phyloP scores from a whole-genome alignment of 2,329 filamentous ascomycete species.

The Exserohilum turcica region DNA sequence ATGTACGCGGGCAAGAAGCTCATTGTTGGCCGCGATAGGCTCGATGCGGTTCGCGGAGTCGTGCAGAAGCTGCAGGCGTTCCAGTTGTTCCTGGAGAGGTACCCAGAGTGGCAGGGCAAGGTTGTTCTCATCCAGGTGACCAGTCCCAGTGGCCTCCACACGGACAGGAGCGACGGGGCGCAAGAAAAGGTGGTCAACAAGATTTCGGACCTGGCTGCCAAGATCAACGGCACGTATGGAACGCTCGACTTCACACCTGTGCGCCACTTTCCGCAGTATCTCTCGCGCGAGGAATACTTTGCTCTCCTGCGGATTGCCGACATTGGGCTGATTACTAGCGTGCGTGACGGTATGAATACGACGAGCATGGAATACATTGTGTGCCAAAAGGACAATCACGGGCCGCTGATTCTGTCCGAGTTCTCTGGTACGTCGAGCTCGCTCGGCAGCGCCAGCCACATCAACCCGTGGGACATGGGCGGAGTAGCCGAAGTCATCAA shows the following conservation, averaged over 20 bases:
- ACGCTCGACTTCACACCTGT: slow-evolving; percentile 88
- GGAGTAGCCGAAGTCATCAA: slow-evolving; percentile 86
- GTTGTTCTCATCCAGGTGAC: slow-evolving; percentile 96
- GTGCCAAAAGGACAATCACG: slow-evolving; percentile 84
- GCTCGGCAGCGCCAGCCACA: slow-evolving; percentile 84
- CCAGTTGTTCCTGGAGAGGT: slow-evolving; percentile 85
- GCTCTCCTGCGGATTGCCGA: slow-evolving; percentile 89
- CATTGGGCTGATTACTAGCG: slow-evolving; percentile 91
- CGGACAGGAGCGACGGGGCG: slow-evolving; percentile 70
- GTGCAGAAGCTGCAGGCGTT: slow-evolving; percentile 96
- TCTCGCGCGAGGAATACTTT: slow-evolving; percentile 89
- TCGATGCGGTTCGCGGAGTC: slow-evolving; percentile 90
- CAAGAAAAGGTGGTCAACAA: slow-evolving; percentile 84
- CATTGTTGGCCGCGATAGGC: slow-evolving; percentile 90
- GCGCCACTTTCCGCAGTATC: slow-evolving; percentile 92
- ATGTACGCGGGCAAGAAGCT: slow-evolving; percentile 90
- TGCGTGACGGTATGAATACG: slow-evolving; percentile 97
- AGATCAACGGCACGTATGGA: slow-evolving; percentile 89
- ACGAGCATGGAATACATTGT: slow-evolving; percentile 94
- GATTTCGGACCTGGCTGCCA: slow-evolving; percentile 86
- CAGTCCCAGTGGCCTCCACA: slow-evolving; percentile 80
- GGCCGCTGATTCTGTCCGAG: slow-evolving; percentile 91
- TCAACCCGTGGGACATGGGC: slow-evolving; percentile 92
- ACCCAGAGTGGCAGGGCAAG: slow-evolving; percentile 89
- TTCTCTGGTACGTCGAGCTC: slow-evolving; percentile 94